A percentile compares a stretch with the other conserved stretches of the same genome.
Conservation (phyloP, 805 yeast species). For the Metschnikowia cerradonensis region DNA sequence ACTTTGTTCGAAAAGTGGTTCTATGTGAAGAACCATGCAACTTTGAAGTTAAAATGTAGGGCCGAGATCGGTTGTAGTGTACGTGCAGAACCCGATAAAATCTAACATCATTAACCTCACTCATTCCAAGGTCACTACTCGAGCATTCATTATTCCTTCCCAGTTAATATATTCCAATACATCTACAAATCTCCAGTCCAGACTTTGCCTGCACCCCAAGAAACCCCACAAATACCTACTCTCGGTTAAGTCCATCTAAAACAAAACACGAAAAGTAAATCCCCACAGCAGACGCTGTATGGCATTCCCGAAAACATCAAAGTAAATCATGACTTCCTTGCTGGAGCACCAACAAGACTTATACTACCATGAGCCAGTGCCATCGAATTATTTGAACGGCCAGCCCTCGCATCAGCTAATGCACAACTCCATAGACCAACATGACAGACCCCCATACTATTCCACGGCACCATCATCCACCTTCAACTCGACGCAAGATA, state of each 20-base stretch:
- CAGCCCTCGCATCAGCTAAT: constrained; percentile 16
- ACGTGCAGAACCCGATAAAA: constrained; percentile 6
- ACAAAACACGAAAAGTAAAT: background rate
- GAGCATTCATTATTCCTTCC: background rate
- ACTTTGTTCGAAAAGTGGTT: too few species aligned
- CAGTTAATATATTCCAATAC: background rate
- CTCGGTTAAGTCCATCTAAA: background rate
- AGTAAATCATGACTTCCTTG: constrained; percentile 18
- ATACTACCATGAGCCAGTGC: constrained; percentile 25
- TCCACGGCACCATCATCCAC: constrained; percentile 10
- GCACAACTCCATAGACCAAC: constrained; percentile 14
- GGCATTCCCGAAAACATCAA: background rate
- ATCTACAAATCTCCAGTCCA: background rate
- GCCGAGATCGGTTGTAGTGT: constrained; percentile 3
- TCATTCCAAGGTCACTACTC: background rate
- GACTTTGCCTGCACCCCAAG: background rate
- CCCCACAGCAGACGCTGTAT: background rate
- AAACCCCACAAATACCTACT: background rate
- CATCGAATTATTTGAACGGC: constrained; percentile 17
- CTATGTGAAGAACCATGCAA: background rate
- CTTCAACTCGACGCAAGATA: constrained; percentile 14
- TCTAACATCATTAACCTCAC: constrained; percentile 1
- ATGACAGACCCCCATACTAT: constrained; percentile 23
- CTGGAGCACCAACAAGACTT: constrained; percentile 16
- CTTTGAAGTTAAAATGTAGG: background rate